phyloP scores from a whole-genome alignment of 2,329 filamentous ascomycete genomes.

The Dothideomycetidae sp. region DNA sequence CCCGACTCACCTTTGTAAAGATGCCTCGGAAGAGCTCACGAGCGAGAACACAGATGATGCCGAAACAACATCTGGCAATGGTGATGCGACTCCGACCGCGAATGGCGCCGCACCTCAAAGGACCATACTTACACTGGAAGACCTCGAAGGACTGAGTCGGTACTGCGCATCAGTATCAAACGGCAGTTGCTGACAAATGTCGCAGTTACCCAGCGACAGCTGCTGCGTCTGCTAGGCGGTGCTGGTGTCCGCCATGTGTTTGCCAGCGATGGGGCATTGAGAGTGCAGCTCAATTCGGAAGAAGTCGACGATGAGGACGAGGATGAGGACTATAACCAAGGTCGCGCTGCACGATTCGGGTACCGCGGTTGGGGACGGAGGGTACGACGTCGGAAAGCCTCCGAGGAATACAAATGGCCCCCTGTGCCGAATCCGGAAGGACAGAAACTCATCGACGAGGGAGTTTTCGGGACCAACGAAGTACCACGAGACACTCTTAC shows the following conservation, averaged over 20 bases:
- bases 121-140: constrained; percentile 5
- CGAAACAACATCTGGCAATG: constrained; percentile 13
- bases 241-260: constrained; percentile 41
- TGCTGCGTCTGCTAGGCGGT: constrained; percentile 41
- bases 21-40: constrained; percentile 29
- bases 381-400: constrained; percentile 33
- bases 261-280: constrained; percentile 19
- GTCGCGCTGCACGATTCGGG: no score
- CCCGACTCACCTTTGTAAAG: constrained; percentile 14
- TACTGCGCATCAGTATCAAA: no score
- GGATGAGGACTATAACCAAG: constrained; percentile 26
- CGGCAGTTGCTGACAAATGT: constrained; percentile 13
- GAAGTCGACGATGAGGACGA: constrained; percentile 29
- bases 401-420: constrained; percentile 47
- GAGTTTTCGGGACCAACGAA: constrained; percentile 60
- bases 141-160: constrained; percentile 15
- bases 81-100: constrained; percentile 14
- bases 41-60: constrained; percentile 22
- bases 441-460: constrained; percentile 63
- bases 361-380: constrained; percentile 29
- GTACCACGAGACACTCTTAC: constrained; percentile 21
- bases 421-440: constrained; percentile 71
- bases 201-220: constrained; percentile 34
- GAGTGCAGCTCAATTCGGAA: constrained; percentile 14
- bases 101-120: constrained; percentile 4